Base-by-base conservation (phyloP, 495 filamentous ascomycete species). In the Neurospora sp. region DNA sequence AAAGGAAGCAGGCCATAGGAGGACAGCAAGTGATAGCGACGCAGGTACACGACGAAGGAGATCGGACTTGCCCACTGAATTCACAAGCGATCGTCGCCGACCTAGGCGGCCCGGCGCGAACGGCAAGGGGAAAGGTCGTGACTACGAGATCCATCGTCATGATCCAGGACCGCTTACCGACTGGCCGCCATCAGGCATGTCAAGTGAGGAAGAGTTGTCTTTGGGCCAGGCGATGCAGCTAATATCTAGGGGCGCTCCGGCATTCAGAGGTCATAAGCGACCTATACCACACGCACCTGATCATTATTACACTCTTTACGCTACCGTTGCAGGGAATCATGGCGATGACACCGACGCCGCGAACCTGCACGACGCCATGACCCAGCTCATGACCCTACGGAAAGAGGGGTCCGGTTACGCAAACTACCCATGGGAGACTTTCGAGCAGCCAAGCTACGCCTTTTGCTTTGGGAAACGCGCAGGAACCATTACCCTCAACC, bases 371-470 rank as follows among this genome's bases (percentile, higher is more conserved):
- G 81, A 85, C 73, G 74, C 84, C 39, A 86, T 87, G 85, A 82
- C 79, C 10, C 83, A 86, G 76, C 83, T 87, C 74, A 85, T 84
- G 78, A 84, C 83, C 10, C 69, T 87, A 72, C 78, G 78, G n/a
- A 74, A 86, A 54, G 77, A 81, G 66, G 84, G 82, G 16, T 62
- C 77, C 11, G 80, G 77, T 16, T 77, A 78, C 2, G 79, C 82
- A 11, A 82, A 74, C 1, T 81, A 87, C 74, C 88, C 89, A 3
- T 91, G 89, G 90, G 86, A 90, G 72, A 87, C 89, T 5, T 79
- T 92, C 16, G 90, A 92, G 78, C 89, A 92, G 75, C 90, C 90
- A 8, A 90, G 88, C 76, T 86, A 88, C 77, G 82, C 87, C 5
- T 89, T 88, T 74, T 88, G 85, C 79, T 88, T 85, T 79, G 90